Evolutionary conservation across 805 yeast species (phyloP), one percentile per base, ranked within the genome.

Genomic region (Candida saitoana): DNA sequence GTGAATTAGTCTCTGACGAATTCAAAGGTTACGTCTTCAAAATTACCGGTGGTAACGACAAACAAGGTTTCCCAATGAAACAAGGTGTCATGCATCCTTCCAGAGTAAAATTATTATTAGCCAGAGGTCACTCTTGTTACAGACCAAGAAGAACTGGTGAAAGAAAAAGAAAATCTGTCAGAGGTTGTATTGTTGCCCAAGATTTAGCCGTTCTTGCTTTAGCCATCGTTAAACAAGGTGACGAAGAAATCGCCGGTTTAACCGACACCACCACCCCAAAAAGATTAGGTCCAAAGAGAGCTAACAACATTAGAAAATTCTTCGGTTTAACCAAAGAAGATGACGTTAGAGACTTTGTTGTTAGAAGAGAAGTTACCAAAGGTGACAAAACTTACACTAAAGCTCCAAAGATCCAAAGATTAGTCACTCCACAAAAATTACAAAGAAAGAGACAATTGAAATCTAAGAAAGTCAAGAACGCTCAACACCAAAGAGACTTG

Each of bases 51-150:
- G 99, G 99, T 84, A 93, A 93, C 86, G 99, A 93, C 81, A 93
- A 93, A 80, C 99, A 93, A 82, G 99, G 99, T 80, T 93, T 93
- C 96, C 98, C 99, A 79, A 93, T 95, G 99, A 93, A 90, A 79
- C 99, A 95, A 79, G 99, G 99, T 85, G 99, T 93, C 57, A 79
- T 93, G 83, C 93, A 88, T 81, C 98, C 99, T 77, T 89, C 95
- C 84, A 95, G 99, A 84, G 98, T 93, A 64, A 89, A 87, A 74
- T 83, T 93, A 65, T 82, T 93, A 71, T 80, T 93, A 70, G 74
- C 96, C 61, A 83, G 88, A 77, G 96, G 91, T 67, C 84, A 79
- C 80, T 87, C 97, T 63, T 91, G 98, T 82, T 93, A 93, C 95
- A 91, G 99, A 83, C 95, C 96, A 75, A 93, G 99, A 83, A 88